Conservation (phyloP, 2,329 filamentous ascomycete species). For the Epichloe gansuensis region DNA sequence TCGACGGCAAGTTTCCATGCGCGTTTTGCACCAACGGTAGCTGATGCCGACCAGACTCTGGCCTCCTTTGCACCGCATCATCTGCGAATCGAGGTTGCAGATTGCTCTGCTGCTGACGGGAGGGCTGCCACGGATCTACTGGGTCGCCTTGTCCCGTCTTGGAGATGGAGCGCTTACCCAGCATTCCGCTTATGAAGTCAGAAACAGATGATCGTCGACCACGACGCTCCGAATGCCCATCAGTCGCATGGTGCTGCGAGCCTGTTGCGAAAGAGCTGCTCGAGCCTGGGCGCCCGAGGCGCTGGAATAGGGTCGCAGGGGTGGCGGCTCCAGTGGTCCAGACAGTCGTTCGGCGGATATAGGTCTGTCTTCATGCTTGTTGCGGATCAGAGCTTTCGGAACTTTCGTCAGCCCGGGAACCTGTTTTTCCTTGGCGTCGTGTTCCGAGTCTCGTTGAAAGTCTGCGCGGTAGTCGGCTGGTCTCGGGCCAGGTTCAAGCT, state of each 20-base stretch:
- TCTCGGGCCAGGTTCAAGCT: conserved; percentile 11
- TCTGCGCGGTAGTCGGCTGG: not conserved
- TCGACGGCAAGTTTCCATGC: not conserved
- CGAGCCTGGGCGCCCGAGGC: conserved; percentile 14
- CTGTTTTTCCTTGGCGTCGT: conserved; percentile 27
- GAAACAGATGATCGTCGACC: conserved; percentile 18
- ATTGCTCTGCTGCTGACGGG: not conserved
- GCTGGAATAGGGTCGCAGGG: conserved; percentile 2
- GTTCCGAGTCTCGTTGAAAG: conserved; percentile 2
- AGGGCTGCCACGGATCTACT: not conserved
- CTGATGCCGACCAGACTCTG: not conserved
- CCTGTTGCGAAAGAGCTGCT: conserved; percentile 10
- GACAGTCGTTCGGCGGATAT: conserved; percentile 2
- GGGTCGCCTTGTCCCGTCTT: conserved; percentile 8
- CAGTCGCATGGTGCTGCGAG: conserved; percentile 7
- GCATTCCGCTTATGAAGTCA: conserved; percentile 17
- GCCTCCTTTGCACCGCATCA: not conserved
- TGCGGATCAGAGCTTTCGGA: conserved; percentile 10
- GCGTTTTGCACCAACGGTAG: not conserved
- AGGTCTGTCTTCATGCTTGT: not conserved
- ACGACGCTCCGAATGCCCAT: conserved; percentile 11
- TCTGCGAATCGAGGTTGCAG: not conserved
- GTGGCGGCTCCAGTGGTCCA: not conserved
- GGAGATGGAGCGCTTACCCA: conserved; percentile 13
- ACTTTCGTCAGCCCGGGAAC: conserved; percentile 27